Percentiles rank a stretch among this genome's conserved stretches.
These are phyloP conservation scores for Gymnopilus junonius DNA, from an alignment of 768 basidiomycete genomes.

Conservation along the genomic window DNA sequence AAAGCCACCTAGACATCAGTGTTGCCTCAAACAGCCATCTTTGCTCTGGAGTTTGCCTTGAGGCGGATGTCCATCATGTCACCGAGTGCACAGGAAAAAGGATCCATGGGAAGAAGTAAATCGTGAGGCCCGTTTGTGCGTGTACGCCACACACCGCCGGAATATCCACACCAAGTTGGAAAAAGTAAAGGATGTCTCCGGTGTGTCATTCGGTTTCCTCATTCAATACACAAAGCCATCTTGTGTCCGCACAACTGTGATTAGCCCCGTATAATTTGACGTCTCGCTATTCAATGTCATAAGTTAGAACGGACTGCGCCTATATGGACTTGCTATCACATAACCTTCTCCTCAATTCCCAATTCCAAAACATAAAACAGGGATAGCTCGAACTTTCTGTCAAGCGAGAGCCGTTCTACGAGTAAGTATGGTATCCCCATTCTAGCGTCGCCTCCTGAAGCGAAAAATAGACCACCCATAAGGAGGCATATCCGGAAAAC, in stretches of 20 bases:
- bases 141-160: constrained; percentile 5
- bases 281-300: neutral
- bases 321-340: neutral
- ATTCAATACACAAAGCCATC: neutral
- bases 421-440: no score
- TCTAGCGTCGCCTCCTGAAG: no score
- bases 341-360: neutral
- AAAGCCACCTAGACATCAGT: neutral
- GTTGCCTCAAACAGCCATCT: neutral
- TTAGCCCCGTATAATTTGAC: neutral
- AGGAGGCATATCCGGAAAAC: neutral
- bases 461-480: no score
- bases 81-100: neutral
- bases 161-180: no score
- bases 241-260: neutral
- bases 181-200: no score
- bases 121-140: constrained; percentile 1
- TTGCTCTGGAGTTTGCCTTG: neutral
- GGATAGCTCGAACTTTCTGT: neutral
- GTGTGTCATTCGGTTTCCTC: neutral
- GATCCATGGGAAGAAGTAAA: no score
- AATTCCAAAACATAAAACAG: neutral
- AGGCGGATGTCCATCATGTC: neutral
- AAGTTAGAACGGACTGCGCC: neutral
- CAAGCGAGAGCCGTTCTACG: no score